Evolutionary conservation across 179 eudicot genomes (phyloP).

Genomic region (Silene vulgaris): DNA sequence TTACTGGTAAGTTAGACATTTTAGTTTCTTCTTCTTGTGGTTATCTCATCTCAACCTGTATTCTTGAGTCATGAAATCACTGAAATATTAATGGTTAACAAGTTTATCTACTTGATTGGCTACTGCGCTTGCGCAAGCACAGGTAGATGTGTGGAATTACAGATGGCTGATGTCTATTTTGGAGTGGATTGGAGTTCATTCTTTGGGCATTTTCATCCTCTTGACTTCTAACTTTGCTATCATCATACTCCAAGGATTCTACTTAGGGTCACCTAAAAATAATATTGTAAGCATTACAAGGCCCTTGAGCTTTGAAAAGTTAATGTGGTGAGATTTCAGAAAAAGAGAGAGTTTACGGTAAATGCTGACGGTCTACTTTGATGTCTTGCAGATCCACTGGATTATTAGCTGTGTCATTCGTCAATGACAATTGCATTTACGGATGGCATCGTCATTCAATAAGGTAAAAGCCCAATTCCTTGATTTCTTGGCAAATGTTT

Average conservation of each 20-base stretch:
- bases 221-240: conserved; percentile 62
- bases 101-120: not conserved
- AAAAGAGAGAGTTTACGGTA: not conserved
- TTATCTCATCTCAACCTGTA: not conserved
- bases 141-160: conserved; percentile 71
- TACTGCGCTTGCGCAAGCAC: conserved; percentile 39
- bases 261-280: conserved; percentile 53
- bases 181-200: conserved; percentile 86
- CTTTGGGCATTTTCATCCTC: conserved; percentile 57
- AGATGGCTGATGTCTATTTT: conserved; percentile 39
- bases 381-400: conserved; percentile 52
- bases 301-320: not conserved
- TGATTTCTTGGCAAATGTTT: not conserved
- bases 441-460: conserved; percentile 13
- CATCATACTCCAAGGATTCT: conserved; percentile 70
- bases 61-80: not conserved
- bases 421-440: conserved; percentile 25
- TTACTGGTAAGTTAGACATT: conserved; percentile 46
- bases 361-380: conserved; percentile 8
- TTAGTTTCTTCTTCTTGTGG: not conserved
- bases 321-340: not conserved
- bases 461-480: conserved; percentile 12
- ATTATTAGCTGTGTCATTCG: conserved; percentile 40
- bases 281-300: conserved; percentile 54
- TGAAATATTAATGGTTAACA: not conserved